phyloP scores from a whole-genome alignment of 768 basidiomycete genomes.

The Exsudoporus frostii region DNA sequence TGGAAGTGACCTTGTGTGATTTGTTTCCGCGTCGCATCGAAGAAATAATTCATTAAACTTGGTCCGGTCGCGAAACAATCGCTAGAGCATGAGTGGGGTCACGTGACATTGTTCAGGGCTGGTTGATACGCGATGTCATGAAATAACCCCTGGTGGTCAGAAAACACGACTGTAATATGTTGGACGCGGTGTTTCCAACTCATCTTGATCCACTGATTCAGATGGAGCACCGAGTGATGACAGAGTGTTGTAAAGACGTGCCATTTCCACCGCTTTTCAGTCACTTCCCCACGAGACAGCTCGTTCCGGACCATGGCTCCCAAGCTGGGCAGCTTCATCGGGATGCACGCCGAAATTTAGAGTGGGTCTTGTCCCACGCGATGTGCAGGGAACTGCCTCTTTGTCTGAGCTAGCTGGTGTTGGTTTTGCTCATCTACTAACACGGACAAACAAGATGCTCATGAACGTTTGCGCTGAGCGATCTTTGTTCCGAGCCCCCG shows the following conservation, averaged over 20 bases:
- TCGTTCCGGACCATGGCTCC: neutral
- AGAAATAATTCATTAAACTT: conserved; percentile 5
- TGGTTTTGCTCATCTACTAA: neutral
- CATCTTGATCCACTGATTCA: neutral
- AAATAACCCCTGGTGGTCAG: neutral
- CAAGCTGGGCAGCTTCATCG: neutral
- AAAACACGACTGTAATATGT: no score
- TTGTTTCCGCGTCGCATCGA: conserved; percentile 58
- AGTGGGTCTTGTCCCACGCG: neutral
- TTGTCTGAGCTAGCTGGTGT: neutral
- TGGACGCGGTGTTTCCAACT: no score
- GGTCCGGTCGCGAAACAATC: neutral
- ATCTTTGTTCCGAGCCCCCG: neutral
- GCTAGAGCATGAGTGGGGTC: neutral
- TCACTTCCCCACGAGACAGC: neutral
- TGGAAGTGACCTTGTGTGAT: conserved; percentile 52
- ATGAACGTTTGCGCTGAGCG: neutral
- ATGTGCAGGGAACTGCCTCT: neutral
- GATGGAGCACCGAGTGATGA: neutral
- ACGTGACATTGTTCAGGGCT: conserved; percentile 15
- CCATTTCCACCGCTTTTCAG: neutral
- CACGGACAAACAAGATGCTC: conserved; percentile 16
- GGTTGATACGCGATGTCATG: conserved; percentile 15
- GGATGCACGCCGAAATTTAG: neutral
- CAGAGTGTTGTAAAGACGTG: neutral